A percentile compares a stretch with the other conserved stretches of the same genome.
Evolutionary conservation across 177 flowering plant genomes (phyloP).

Genomic region (Vitis hybrid): DNA sequence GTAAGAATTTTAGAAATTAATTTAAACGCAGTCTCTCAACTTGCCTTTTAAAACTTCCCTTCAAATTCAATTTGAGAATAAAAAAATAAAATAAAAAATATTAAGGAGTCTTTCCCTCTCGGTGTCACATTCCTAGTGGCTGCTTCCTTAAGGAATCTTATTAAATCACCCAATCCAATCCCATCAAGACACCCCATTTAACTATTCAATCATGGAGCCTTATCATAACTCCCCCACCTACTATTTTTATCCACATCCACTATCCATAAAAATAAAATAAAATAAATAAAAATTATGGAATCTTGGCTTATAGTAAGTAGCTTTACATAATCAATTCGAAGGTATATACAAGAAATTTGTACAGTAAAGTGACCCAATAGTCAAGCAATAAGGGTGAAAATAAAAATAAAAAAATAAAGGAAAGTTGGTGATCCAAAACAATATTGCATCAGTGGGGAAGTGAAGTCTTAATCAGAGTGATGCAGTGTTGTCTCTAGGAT

Average conservation of each 20-base stretch:
- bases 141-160: slow-evolving; percentile 26
- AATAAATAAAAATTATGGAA: not conserved
- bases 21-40: too few relatives aligned
- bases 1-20: too few relatives aligned
- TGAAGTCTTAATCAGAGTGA: slow-evolving; percentile 6
- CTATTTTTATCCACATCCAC: slow-evolving; percentile 15
- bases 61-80: too few relatives aligned
- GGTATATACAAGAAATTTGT: not conserved
- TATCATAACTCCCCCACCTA: slow-evolving; percentile 21
- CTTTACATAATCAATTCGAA: not conserved
- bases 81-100: too few relatives aligned
- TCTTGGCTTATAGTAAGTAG: slow-evolving; percentile 1
- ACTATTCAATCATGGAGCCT: slow-evolving; percentile 29
- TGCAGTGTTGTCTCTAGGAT: not conserved
- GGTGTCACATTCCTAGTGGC: slow-evolving; percentile 22
- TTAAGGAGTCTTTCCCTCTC: not conserved
- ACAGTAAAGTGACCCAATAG: not conserved
- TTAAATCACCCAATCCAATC: slow-evolving; percentile 2
- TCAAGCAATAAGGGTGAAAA: not conserved
- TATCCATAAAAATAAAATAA: not conserved
- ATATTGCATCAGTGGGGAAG: not conserved
- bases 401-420: not conserved
- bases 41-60: too few relatives aligned
- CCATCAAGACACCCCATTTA: slow-evolving; percentile 11
- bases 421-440: slow-evolving; percentile 4